Evolutionary conservation across 441 rosid species (phyloP), one percentile per base, ranked within the genome.

Genomic region (Adansonia grandidieri): DNA sequence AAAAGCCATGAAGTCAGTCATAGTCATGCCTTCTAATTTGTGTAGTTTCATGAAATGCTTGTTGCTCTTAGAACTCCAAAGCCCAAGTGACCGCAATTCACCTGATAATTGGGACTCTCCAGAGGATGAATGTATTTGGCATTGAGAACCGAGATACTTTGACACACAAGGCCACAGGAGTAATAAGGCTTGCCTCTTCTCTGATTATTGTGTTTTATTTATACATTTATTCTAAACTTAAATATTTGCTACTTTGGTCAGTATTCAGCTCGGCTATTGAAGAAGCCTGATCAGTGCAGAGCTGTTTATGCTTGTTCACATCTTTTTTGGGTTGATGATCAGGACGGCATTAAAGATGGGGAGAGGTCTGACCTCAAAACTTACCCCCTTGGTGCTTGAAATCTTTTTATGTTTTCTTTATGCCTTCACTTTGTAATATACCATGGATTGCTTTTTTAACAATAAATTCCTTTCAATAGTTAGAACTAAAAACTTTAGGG

Each of bases 141-240:
- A 86, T 89, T 78, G 96, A 92, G 86, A 92, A 90, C 76, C 84
- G 93, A 63, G 93, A 92, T 81, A 92, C 93, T 78, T 84, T 92
- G 85, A 92, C 93, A 37, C 96, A 92, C 89, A 92, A 92, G 85
- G 89, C 96, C 78, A 90, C 94, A 0, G 93, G 96, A 90, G 93
- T 92, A 90, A 79, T 50, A 60, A 2, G 75, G 7, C 57, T 72
- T 56, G 54, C 62, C 71, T 78, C 19, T 32, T 42, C 19, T 78
- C 76, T 32, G 57, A 71, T 51, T 78, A 10, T 44, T 19, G 40
- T 75, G 51, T 45, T 81, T 20, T 64, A 17, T 57, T 62, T 50
- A 73, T 56, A 37, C 65, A 50, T 57, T 75, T 69, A 17, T 32
- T 7, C 45, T 47, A 56, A 37, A 76, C 71, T 11, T 77, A 71